These are phyloP conservation scores for Urostyla sp. DNA, from an alignment of 73 alveolate genomes.

Conservation along the genomic window DNA sequence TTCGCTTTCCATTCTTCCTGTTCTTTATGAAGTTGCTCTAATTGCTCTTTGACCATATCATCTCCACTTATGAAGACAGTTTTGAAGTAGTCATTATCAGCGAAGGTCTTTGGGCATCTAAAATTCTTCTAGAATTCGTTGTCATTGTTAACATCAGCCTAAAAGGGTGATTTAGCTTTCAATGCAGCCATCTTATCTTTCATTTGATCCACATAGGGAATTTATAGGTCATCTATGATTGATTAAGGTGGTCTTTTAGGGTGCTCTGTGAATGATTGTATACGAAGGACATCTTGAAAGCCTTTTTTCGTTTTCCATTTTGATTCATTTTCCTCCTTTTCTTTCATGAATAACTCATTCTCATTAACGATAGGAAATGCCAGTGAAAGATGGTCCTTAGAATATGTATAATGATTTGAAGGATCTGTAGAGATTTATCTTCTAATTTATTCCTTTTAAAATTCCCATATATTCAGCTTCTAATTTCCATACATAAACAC, in stretches of 20 bases:
- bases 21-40: conserved; percentile 46
- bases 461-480: conserved; percentile 71
- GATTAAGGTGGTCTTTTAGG: conserved; percentile 70
- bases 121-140: conserved; percentile 37
- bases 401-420: conserved; percentile 70
- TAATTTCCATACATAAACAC: conserved; percentile 76
- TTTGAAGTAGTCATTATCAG: conserved; percentile 65
- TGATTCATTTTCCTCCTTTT: conserved; percentile 57
- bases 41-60: conserved; percentile 68
- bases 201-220: conserved; percentile 60
- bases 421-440: conserved; percentile 57
- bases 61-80: conserved; percentile 74
- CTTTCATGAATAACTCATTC: conserved; percentile 51
- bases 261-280: conserved; percentile 47
- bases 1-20: conserved; percentile 62
- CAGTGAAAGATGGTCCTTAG: conserved; percentile 58
- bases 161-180: conserved; percentile 29
- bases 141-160: conserved; percentile 27
- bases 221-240: conserved; percentile 54
- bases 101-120: conserved; percentile 46
- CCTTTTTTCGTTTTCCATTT: conserved; percentile 73
- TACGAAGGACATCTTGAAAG: conserved; percentile 53
- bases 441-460: conserved; percentile 70
- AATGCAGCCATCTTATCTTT: conserved; percentile 42
- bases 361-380: conserved; percentile 80